A percentile compares a stretch with the other conserved stretches of the same genome.
These are phyloP conservation scores for Baorangia bicolor DNA, from an alignment of 768 basidiomycete genomes.

Conservation along the genomic window DNA sequence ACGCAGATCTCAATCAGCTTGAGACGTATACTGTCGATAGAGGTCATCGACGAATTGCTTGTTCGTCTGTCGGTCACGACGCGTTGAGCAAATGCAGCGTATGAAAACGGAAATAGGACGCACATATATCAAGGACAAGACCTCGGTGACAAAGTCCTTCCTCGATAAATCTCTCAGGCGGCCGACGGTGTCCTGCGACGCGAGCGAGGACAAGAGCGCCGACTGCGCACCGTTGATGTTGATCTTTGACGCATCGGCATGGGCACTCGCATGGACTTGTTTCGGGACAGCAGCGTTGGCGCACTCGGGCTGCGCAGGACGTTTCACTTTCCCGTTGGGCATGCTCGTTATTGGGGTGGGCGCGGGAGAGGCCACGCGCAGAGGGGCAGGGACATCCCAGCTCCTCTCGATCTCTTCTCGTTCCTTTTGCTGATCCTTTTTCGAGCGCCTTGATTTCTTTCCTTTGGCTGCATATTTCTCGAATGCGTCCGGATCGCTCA, in stretches of 20 bases:
- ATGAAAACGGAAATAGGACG: conserved; percentile 20
- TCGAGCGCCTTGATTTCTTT: conserved; percentile 26
- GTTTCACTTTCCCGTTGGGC: conserved; percentile 29
- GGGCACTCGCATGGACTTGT: neutral
- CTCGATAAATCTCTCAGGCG: conserved; percentile 37
- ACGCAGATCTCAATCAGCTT: conserved; percentile 15
- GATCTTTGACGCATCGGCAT: conserved; percentile 9
- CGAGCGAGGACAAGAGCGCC: conserved; percentile 27
- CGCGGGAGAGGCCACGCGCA: conserved; percentile 18
- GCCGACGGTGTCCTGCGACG: conserved; percentile 15
- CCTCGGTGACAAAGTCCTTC: conserved; percentile 59
- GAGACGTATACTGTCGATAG: conserved; percentile 49
- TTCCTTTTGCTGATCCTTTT: conserved; percentile 39
- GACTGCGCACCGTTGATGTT: conserved; percentile 21
- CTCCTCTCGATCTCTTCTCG: conserved; percentile 55
- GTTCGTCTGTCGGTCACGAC: conserved; percentile 48
- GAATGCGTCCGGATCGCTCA: conserved; percentile 67
- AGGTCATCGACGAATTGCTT: conserved; percentile 62
- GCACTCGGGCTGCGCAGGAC: conserved; percentile 4
- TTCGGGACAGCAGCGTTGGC: conserved; percentile 2
- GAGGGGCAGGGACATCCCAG: conserved; percentile 53
- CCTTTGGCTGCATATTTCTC: conserved; percentile 31
- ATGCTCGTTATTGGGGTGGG: conserved; percentile 1
- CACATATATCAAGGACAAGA: conserved; percentile 62
- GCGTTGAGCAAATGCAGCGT: neutral